Evolutionary conservation across 192 early-diverging fungal species (phyloP).

Genomic region (Umbelopsis vinacea): DNA sequence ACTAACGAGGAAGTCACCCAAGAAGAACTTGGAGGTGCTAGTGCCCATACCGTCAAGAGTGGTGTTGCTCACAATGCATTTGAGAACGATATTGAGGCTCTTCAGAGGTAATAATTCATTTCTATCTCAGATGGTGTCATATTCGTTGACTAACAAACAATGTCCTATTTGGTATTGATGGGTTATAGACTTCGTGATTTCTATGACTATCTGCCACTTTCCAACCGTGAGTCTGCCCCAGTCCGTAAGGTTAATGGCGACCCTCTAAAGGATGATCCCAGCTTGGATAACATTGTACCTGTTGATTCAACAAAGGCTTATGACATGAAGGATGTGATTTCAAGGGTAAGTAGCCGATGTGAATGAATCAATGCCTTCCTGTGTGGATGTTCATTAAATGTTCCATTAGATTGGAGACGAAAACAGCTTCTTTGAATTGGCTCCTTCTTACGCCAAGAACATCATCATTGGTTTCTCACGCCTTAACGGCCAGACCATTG

Average conservation of each 20-base stretch:
- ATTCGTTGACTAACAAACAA: slow-evolving; percentile 16
- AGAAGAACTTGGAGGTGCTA: slow-evolving; percentile 93
- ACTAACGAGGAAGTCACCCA: slow-evolving; percentile 94
- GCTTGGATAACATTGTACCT: slow-evolving; percentile 89
- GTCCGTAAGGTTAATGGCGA: slow-evolving; percentile 69
- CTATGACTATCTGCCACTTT: slow-evolving; percentile 85
- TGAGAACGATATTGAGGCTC: slow-evolving; percentile 92
- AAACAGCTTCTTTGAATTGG: slow-evolving; percentile 87
- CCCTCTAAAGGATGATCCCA: slow-evolving; percentile 67
- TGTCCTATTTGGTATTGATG: neutral
- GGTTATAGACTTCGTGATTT: slow-evolving; percentile 73
- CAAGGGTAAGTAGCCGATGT: slow-evolving; percentile 28
- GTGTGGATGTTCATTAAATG: neutral
- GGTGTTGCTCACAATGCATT: slow-evolving; percentile 94
- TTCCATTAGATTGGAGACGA: slow-evolving; percentile 77
- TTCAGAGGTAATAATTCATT: slow-evolving; percentile 55
- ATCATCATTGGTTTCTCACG: slow-evolving; percentile 91
- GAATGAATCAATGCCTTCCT: neutral
- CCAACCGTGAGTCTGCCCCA: slow-evolving; percentile 74
- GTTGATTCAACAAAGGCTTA: slow-evolving; percentile 90
- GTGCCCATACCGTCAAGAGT: slow-evolving; percentile 85
- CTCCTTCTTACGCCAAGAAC: slow-evolving; percentile 90
- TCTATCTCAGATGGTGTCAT: neutral
- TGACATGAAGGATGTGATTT: slow-evolving; percentile 90
- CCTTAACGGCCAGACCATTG: slow-evolving; percentile 83